These are phyloP conservation scores for Fusarium chaquense DNA, from an alignment of 2,329 filamentous ascomycete species.

Conservation along the genomic window DNA sequence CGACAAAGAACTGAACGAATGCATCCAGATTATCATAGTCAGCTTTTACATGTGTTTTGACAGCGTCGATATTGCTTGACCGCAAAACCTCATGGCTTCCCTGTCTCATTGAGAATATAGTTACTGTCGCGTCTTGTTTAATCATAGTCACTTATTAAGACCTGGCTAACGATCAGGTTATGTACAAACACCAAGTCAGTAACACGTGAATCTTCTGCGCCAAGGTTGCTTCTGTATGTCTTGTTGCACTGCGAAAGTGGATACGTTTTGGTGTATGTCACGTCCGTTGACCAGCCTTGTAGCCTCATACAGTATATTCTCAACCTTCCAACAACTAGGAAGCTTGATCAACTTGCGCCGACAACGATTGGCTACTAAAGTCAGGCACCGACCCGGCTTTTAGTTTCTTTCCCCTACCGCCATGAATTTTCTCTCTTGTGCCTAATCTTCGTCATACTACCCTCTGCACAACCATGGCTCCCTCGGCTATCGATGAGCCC, in stretches of 20 bases:
- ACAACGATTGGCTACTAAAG: constrained; percentile 47
- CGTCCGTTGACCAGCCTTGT: constrained; percentile 51
- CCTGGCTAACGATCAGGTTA: neutral
- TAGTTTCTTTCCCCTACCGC: constrained; percentile 12
- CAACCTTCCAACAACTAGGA: constrained; percentile 37
- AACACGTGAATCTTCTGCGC: neutral
- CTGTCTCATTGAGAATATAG: neutral
- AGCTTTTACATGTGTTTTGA: neutral
- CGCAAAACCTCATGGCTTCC: neutral
- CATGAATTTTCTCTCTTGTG: constrained; percentile 36
- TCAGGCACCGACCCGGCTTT: constrained; percentile 21
- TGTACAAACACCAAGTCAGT: neutral
- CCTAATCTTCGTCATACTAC: constrained; percentile 12
- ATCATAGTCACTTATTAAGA: neutral
- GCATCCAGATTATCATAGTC: neutral
- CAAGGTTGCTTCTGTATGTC: neutral
- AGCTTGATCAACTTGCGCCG: constrained; percentile 30
- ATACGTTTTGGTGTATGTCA: constrained; percentile 37
- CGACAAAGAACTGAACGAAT: neutral
- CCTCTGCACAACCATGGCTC: constrained; percentile 59
- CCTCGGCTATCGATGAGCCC: constrained; percentile 64
- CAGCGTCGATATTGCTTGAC: neutral
- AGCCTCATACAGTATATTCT: constrained; percentile 51
- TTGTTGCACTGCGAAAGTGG: constrained; percentile 28
- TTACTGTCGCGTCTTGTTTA: neutral